phyloP scores from a whole-genome alignment of 768 basidiomycete species.

The Rhizopogon roseolus region DNA sequence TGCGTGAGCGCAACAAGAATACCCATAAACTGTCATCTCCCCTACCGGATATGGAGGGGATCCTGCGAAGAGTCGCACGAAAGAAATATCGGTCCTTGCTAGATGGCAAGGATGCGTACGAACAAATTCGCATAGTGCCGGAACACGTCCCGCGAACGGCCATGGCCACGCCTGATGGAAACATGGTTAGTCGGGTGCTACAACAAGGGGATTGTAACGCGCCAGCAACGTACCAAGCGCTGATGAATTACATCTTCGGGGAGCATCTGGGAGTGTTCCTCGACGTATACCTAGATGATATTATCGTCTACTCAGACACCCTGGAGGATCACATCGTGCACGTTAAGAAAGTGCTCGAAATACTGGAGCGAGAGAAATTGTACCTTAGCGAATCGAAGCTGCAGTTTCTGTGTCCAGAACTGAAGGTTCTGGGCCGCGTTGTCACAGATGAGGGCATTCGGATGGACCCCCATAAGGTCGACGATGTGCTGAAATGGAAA shows the following conservation, averaged over 20 bases:
- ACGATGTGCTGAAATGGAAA: background rate
- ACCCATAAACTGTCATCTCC: conserved; percentile 21
- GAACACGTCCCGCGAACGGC: too few species aligned
- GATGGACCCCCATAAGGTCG: too few species aligned
- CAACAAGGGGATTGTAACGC: conserved; percentile 29
- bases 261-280: conserved; percentile 25
- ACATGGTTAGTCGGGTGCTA: conserved; percentile 11
- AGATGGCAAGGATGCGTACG: too few species aligned
- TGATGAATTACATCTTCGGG: conserved; percentile 38
- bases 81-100: conserved; percentile 15
- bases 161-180: too few species aligned
- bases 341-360: too few species aligned
- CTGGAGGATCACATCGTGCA: conserved; percentile 18
- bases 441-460: too few species aligned
- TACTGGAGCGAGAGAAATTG: too few species aligned
- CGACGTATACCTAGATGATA: conserved; percentile 31
- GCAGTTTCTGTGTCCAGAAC: too few species aligned
- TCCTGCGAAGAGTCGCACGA: conserved; percentile 7
- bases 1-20: conserved; percentile 26
- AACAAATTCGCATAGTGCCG: too few species aligned
- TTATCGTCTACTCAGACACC: conserved; percentile 30
- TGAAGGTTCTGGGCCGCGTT: too few species aligned
- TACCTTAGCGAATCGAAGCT: too few species aligned
- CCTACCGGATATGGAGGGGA: conserved; percentile 24
- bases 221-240: conserved; percentile 35